Evolutionary conservation across 352 stramenopile genomes (phyloP), one percentile per base, ranked within the genome.

Genomic region (Pythium phragmiticola): DNA sequence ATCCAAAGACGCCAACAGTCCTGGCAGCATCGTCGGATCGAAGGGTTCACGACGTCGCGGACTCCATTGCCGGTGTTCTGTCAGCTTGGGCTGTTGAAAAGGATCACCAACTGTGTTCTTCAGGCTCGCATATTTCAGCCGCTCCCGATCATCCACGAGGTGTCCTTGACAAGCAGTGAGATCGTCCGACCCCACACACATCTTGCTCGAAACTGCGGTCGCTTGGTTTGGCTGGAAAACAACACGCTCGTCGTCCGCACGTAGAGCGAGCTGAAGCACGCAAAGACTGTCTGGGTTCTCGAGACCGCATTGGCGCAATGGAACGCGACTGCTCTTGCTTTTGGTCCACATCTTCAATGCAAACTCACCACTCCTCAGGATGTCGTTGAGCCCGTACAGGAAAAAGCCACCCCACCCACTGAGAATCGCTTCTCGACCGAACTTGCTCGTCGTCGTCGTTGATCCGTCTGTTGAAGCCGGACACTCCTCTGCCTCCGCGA

Each of bases 1-100:
- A 59, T 87, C 57, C 21, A 82, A 70, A 11, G 74, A 60, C 21
- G 75, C 69, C 42, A 90, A 48, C 46, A 91, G 70, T 39, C 66
- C 68, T 13, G 78, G 76, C 23, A 79, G 54, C 7, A 83, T 68
- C 3, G 61, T 68, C 14, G 73, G 50, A 21, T 77, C 57, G 2
- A 43, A 33, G 4, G 59, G 36, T 26, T 82, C 16, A 7, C 49
- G 37, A n/a, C 47, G 56, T n/a, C 73, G 69, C 17, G 12, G 28
- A 14, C 50, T 36, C 62, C 65, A 69, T 13, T 78, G 17, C n/a
- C 63, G 46, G 6, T 60, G 47, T 17, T 83, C 63, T 34, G 57
- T 54, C 7, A 47, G 0, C 16, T 52, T 66, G 26, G 65, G 63
- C 37, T 56, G 33, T 42, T 78, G 53, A 12, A 83, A 63, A 1